Base-by-base conservation (phyloP, 1,139 yeast species). In the Suhomyces chickasaworum region DNA sequence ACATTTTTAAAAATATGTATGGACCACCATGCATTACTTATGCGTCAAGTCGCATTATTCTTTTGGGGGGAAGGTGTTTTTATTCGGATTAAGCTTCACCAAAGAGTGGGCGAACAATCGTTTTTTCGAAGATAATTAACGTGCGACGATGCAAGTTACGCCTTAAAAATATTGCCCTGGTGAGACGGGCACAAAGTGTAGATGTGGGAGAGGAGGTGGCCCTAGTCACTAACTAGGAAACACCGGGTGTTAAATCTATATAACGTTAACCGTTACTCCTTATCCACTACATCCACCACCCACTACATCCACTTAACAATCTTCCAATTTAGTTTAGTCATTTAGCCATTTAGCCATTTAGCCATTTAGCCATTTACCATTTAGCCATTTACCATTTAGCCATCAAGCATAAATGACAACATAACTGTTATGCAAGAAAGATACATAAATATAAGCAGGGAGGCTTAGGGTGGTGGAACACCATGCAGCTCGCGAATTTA, bases 81-180 rank as follows among this genome's bases (percentile, higher is more conserved):
- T 30, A 29, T 33, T 40, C 22, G 37, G 29, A 20, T 21, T n/a
- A 15, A 9, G 29, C 37, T 32, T 32, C 37, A 35, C 37, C 37
- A 22, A 18, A 21, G n/a, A 21, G 44, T 41, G 38, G 44, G 44
- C 39, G 44, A 41, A 37, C 42, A 43, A 43, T 38, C 36, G 30
- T 15, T 20, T 25, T 29, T 21, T 33, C 30, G 36, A 38, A 34
- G 39, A 34, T 38, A 38, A 38, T 34, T 27, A 38, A 43, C 37
- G 46, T 43, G 31, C 39, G 13, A 23, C 31, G 39, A 33, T 31
- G 41, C 38, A 42, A 42, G 36, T 23, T 33, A 29, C 30, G 7
- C 34, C 29, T 7, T 22, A 31, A 39, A 31, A 30, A 38, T 31
- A 38, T 30, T 31, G 23, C 30, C 40, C 17, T 32, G 34, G 34